Percentiles rank a stretch among this genome's conserved stretches.
phyloP scores from a whole-genome alignment of 768 basidiomycete species.

The Calocybe cyanea region DNA sequence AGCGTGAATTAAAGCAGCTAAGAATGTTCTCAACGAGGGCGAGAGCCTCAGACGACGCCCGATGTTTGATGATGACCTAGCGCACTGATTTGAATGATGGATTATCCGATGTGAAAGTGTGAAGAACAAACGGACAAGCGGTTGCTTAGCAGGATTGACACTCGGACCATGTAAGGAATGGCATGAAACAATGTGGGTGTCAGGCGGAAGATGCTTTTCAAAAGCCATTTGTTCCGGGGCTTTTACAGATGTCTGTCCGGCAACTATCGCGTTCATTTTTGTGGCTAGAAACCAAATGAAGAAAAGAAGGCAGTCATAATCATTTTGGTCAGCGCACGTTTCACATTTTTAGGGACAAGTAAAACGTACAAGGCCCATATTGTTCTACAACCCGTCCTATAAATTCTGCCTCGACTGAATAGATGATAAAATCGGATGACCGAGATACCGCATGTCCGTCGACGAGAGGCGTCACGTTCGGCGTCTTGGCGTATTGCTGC shows the following conservation, averaged over 20 bases:
- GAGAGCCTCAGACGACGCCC: slow-evolving; percentile 72
- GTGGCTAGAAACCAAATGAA: too few relatives aligned
- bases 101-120: not conserved
- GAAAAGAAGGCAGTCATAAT: too few relatives aligned
- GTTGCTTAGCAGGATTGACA: slow-evolving; percentile 85
- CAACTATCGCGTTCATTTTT: slow-evolving; percentile 48
- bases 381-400: slow-evolving; percentile 79
- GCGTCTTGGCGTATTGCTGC: slow-evolving; percentile 46
- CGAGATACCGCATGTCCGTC: slow-evolving; percentile 89
- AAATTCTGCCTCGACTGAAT: slow-evolving; percentile 91
- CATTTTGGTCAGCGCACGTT: slow-evolving; percentile 3
- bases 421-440: slow-evolving; percentile 89
- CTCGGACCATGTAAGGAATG: slow-evolving; percentile 95
- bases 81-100: slow-evolving; percentile 1
- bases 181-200: slow-evolving; percentile 86
- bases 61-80: slow-evolving; percentile 86
- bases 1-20: slow-evolving; percentile 73
- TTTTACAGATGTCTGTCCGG: slow-evolving; percentile 96
- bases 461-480: slow-evolving; percentile 62
- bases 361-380: slow-evolving; percentile 83
- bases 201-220: slow-evolving; percentile 79
- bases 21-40: slow-evolving; percentile 80
- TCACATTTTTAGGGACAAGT: not conserved
- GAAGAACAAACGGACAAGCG: slow-evolving; percentile 45
- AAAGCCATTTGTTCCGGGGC: slow-evolving; percentile 90